Evolutionary conservation across 139 green algal genomes (phyloP).

Genomic region (Haematococcus sp.): DNA sequence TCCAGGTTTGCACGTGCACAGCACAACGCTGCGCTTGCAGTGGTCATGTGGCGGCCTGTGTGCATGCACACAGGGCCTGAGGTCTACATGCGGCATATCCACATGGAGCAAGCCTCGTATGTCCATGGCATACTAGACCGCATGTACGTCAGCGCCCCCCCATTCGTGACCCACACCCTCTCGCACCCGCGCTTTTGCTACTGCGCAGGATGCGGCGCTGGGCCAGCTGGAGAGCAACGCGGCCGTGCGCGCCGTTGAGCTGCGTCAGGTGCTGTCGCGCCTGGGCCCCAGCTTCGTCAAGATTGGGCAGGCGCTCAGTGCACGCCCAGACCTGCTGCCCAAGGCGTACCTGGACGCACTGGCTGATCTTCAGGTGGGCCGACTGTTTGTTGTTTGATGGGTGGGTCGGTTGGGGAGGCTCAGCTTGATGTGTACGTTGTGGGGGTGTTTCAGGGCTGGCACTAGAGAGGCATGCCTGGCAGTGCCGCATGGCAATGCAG

Average conservation of each 20-base stretch:
- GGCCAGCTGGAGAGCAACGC: constrained; percentile 65
- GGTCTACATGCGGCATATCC: neutral
- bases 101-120: neutral
- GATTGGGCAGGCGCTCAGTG: constrained; percentile 82
- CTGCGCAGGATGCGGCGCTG: constrained; percentile 65
- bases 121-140: neutral
- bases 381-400: no score
- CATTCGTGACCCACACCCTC: neutral
- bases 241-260: constrained; percentile 53
- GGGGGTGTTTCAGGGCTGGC: constrained; percentile 15
- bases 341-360: constrained; percentile 67
- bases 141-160: neutral
- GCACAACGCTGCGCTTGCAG: neutral
- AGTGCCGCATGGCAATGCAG: neutral
- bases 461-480: neutral
- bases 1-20: neutral
- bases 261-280: constrained; percentile 56
- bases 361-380: constrained; percentile 61
- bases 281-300: constrained; percentile 89
- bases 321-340: constrained; percentile 74
- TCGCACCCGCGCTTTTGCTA: neutral
- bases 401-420: no score
- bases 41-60: neutral
- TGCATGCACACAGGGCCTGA: neutral
- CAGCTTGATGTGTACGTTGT: no score